Percentiles rank a stretch among this genome's conserved stretches.
Conservation (phyloP, 371 early-diverging fungal genomes). For the Apophysomyces elegans region DNA sequence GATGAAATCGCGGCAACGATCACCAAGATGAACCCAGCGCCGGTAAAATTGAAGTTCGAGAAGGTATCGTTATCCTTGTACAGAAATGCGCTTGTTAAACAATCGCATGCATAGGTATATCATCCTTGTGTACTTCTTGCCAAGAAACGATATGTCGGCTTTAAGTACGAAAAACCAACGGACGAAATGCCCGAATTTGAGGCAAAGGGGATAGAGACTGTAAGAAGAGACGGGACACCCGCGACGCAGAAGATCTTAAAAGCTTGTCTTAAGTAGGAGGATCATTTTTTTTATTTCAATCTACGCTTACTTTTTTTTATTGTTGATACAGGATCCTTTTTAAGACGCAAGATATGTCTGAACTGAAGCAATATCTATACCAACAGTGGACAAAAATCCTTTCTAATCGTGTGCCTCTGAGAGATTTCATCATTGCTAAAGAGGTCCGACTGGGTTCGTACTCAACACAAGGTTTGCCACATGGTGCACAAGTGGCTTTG, state of each 20-base stretch:
- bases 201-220: constrained; percentile 95
- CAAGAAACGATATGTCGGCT: constrained; percentile 93
- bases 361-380: constrained; percentile 73
- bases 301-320: neutral
- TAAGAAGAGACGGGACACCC: constrained; percentile 84
- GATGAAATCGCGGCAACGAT: constrained; percentile 77
- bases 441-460: constrained; percentile 76
- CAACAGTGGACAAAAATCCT: constrained; percentile 75
- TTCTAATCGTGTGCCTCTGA: constrained; percentile 63
- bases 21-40: constrained; percentile 73
- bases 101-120: constrained; percentile 63
- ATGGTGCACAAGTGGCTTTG: constrained; percentile 78
- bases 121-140: constrained; percentile 84
- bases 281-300: neutral
- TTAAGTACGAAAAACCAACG: constrained; percentile 68
- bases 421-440: constrained; percentile 86
- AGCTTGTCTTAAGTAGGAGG: constrained; percentile 68
- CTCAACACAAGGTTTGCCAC: constrained; percentile 55
- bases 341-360: constrained; percentile 77
- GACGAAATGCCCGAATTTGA: constrained; percentile 79
- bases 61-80: constrained; percentile 51
- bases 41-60: constrained; percentile 90
- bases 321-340: constrained; percentile 66
- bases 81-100: neutral
- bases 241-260: constrained; percentile 81